These are phyloP conservation scores for Saksenaea oblongispora DNA, from an alignment of 371 early-diverging fungal genomes.

Conservation along the genomic window DNA sequence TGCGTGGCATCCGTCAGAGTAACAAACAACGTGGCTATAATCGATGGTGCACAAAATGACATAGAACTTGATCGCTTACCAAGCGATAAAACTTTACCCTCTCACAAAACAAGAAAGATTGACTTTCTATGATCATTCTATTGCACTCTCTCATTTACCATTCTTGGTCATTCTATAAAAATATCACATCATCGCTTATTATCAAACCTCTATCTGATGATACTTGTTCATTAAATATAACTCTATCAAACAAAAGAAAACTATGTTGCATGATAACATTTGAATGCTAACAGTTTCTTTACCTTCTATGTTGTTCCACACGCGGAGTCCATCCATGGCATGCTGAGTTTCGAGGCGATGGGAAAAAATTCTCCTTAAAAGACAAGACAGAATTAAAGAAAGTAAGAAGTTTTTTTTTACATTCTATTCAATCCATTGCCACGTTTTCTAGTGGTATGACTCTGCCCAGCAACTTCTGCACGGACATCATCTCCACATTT, in stretches of 20 bases:
- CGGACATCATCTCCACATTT: no score
- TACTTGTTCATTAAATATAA: not conserved
- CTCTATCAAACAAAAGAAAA: not conserved
- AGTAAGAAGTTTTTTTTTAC: no score
- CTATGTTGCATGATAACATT: not conserved
- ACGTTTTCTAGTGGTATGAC: no score
- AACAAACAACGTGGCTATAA: not conserved
- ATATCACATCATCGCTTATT: constrained; percentile 1
- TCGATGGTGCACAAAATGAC: not conserved
- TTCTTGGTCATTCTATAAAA: not conserved
- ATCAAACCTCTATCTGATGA: not conserved
- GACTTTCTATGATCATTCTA: not conserved
- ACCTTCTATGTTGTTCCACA: not conserved
- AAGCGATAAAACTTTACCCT: not conserved
- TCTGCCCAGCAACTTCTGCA: no score
- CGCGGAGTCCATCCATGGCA: not conserved
- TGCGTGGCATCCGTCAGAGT: not conserved
- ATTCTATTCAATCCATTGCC: no score
- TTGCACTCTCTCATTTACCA: not conserved
- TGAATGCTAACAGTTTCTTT: not conserved
- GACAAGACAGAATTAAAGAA: no score
- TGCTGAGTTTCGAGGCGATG: no score
- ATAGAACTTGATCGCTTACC: not conserved
- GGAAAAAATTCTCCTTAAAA: no score
- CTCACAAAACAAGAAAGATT: not conserved